A percentile compares a stretch with the other conserved stretches of the same genome.
These are phyloP conservation scores for Beta vulgaris DNA, from an alignment of 148 eudicot genomes.

Conservation along the genomic window DNA sequence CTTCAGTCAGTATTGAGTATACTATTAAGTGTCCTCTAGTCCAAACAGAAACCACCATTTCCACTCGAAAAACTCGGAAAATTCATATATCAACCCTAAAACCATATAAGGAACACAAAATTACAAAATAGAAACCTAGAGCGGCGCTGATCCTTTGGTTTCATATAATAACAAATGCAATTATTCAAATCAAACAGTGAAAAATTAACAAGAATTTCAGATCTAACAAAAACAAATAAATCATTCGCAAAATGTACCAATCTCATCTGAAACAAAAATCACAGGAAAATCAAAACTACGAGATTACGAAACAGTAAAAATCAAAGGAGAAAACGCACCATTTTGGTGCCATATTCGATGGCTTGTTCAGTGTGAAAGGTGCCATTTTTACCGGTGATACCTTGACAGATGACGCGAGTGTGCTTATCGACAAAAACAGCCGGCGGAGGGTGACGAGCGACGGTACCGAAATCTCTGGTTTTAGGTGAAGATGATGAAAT, in stretches of 20 bases:
- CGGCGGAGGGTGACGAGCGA: conserved; percentile 61
- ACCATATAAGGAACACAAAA: neutral
- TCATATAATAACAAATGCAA: neutral
- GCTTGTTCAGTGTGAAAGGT: conserved; percentile 97
- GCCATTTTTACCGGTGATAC: conserved; percentile 92
- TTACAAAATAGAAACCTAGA: neutral
- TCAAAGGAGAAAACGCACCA: conserved; percentile 40
- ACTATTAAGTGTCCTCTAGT: too few relatives aligned
- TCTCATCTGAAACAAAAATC: neutral
- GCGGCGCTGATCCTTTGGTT: neutral
- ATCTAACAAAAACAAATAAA: neutral
- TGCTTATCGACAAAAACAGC: conserved; percentile 92
- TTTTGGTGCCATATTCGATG: conserved; percentile 92
- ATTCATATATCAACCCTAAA: neutral
- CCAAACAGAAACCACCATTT: neutral
- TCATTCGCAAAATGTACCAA: too few relatives aligned
- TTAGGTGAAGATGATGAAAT: conserved; percentile 21
- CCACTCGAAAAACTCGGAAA: neutral
- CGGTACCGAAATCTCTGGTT: conserved; percentile 54
- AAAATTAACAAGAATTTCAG: neutral
- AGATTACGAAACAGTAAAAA: neutral
- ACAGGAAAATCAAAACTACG: neutral
- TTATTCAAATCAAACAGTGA: neutral
- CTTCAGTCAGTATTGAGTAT: neutral
- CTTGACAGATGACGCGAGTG: conserved; percentile 92